phyloP scores from a whole-genome alignment of 2,329 filamentous ascomycete genomes.

The Colletotrichum eleusines region DNA sequence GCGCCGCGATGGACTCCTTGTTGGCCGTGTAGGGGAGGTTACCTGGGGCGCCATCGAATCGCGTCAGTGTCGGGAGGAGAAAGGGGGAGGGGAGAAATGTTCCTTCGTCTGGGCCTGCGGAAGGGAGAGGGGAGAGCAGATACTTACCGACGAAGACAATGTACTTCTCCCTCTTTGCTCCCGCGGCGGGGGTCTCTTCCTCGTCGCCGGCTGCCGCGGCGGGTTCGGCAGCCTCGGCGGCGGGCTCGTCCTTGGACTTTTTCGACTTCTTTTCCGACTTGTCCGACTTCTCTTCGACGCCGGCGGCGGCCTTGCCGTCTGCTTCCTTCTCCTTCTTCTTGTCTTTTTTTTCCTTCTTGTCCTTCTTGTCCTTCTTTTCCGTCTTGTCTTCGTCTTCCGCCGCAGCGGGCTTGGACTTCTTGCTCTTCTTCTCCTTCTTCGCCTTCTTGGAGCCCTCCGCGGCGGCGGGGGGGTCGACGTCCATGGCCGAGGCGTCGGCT shows the following conservation, averaged over 20 bases:
- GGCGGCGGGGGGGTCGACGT: conserved; percentile 30
- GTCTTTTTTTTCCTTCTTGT: conserved; percentile 44
- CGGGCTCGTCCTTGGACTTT: conserved; percentile 52
- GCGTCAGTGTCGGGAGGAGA: conserved; percentile 38
- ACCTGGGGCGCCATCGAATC: conserved; percentile 59
- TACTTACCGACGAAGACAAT: conserved; percentile 79
- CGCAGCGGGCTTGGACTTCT: conserved; percentile 33
- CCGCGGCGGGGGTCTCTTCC: conserved; percentile 33
- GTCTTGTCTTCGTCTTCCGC: conserved; percentile 41
- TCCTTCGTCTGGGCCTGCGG: neutral
- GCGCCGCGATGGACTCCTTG: conserved; percentile 73
- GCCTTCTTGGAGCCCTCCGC: conserved; percentile 41
- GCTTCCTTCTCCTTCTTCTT: conserved; percentile 45
- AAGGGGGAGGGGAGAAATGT: neutral
- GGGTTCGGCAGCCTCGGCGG: conserved; percentile 5
- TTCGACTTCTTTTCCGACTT: conserved; percentile 48
- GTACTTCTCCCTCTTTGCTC: conserved; percentile 67
- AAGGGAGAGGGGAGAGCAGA: neutral
- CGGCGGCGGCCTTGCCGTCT: conserved; percentile 47
- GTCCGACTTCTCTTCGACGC: conserved; percentile 5
- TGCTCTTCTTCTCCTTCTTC: conserved; percentile 48
- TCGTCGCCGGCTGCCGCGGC: conserved; percentile 29
- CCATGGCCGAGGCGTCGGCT: conserved; percentile 34
- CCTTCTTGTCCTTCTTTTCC: conserved; percentile 48
- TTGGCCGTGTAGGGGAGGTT: conserved; percentile 92